Evolutionary conservation across 2,329 filamentous ascomycete genomes (phyloP).

Genomic region (Beauveria caledonica): DNA sequence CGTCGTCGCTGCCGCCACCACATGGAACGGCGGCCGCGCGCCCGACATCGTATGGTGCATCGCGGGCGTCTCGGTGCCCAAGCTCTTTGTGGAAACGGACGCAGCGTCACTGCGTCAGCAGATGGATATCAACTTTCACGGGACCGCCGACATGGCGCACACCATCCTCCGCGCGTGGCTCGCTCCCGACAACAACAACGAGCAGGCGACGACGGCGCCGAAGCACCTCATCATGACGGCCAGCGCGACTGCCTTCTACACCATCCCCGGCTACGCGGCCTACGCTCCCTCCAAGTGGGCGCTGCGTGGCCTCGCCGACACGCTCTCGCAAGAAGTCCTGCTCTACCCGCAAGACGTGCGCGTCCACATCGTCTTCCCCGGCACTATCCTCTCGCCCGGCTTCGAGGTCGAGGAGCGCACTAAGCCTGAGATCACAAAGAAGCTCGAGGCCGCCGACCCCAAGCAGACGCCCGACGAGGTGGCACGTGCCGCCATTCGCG

Average conservation of each 20-base stretch:
- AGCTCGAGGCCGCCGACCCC: slow-evolving; percentile 76
- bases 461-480: slow-evolving; percentile 71
- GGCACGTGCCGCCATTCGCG: slow-evolving; percentile 59
- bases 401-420: slow-evolving; percentile 64
- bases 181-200: slow-evolving; percentile 34
- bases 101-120: slow-evolving; percentile 60
- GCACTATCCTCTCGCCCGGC: slow-evolving; percentile 71
- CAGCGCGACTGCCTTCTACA: slow-evolving; percentile 65
- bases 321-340: slow-evolving; percentile 72
- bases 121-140: slow-evolving; percentile 92
- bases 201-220: slow-evolving; percentile 29
- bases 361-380: slow-evolving; percentile 76
- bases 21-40: slow-evolving; percentile 66
- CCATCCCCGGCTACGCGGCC: slow-evolving; percentile 71
- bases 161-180: slow-evolving; percentile 72
- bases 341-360: slow-evolving; percentile 79
- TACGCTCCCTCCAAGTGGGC: slow-evolving; percentile 85
- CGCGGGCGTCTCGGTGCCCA: slow-evolving; percentile 66
- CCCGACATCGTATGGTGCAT: slow-evolving; percentile 90
- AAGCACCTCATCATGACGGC: slow-evolving; percentile 85
- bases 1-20: slow-evolving; percentile 61
- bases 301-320: slow-evolving; percentile 74
- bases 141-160: slow-evolving; percentile 77
- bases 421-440: slow-evolving; percentile 73
- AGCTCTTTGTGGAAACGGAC: slow-evolving; percentile 69